Base-by-base conservation (phyloP, 148 eudicot species). In the Amaranthus hypochondriacus region DNA sequence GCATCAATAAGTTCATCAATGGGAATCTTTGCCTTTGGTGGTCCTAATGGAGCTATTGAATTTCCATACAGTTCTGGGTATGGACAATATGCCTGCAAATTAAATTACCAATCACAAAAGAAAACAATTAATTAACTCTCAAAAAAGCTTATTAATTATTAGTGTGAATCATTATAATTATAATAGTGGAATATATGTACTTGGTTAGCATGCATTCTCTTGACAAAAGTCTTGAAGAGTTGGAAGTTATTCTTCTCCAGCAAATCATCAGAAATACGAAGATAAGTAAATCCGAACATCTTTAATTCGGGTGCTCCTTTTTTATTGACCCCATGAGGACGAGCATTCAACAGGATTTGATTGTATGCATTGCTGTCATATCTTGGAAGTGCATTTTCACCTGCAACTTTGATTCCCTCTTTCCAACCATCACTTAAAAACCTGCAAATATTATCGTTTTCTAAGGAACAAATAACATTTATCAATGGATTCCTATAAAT, bases 251-350 rank as follows among this genome's bases (percentile, higher is more conserved):
- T 86, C 3, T 81, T 74, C 9, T 90, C 81, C 15, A 92, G 81
- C 50, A 92, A 65, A 4, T 82, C 82, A 2, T 86, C 89, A 10
- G 73, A 81, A 89, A 92, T 84, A 62, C 97, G 82, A 78, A 92
- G 69, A 73, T 92, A 90, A 5, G 97, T 92, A 48, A 92, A 88
- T 0, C 89, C 97, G 18, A 87, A 89, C 97, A 92, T 92, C 52
- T 83, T 83, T 44, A 82, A 43, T 18, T 77, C 77, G 0, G 84
- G 85, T 5, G 77, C 84, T 0, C 83, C 76, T 7, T 69, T 58
- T 0, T 74, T 84, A 59, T 86, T 80, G 4, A 87, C 71, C 11
- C 91, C 91, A 57, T 84, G 83, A 4, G 90, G 88, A 75, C 91
- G 81, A 53, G 81, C 90, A 12, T 83, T 87, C 3, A 87, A 69